Evolutionary conservation across 2,329 filamentous ascomycete genomes (phyloP).

Genomic region (Onygenales sp.): DNA sequence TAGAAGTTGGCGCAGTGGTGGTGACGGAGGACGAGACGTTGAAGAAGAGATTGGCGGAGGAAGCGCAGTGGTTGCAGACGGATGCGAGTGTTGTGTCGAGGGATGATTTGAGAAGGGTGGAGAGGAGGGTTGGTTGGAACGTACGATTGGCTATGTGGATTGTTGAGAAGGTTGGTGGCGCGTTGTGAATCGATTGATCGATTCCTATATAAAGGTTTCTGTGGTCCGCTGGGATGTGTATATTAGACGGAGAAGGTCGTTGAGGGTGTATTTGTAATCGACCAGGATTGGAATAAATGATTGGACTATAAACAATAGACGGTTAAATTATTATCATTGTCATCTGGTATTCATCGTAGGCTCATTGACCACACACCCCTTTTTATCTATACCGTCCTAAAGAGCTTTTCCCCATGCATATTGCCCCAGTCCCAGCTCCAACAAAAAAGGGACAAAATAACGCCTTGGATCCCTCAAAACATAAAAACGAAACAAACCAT

Average conservation of each 20-base stretch:
- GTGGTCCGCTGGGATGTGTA: background rate
- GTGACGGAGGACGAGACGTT: constrained; percentile 68
- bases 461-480: background rate
- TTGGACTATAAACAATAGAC: too few species aligned
- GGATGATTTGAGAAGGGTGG: constrained; percentile 70
- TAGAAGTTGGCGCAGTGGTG: constrained; percentile 81
- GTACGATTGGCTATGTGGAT: constrained; percentile 92
- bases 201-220: background rate
- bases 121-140: constrained; percentile 74
- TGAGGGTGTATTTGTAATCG: too few species aligned
- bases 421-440: background rate
- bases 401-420: background rate
- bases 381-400: background rate
- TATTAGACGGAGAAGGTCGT: too few species aligned
- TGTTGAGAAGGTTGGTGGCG: constrained; percentile 74
- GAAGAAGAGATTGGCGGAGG: constrained; percentile 63
- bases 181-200: constrained; percentile 47
- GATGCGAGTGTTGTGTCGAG: constrained; percentile 59
- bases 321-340: background rate
- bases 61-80: constrained; percentile 71
- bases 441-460: background rate
- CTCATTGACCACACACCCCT: background rate
- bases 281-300: too few species aligned
- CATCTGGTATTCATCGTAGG: background rate
- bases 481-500: background rate